These are phyloP conservation scores for Taiozyma onychis DNA, from an alignment of 1,139 yeast species.

Conservation along the genomic window DNA sequence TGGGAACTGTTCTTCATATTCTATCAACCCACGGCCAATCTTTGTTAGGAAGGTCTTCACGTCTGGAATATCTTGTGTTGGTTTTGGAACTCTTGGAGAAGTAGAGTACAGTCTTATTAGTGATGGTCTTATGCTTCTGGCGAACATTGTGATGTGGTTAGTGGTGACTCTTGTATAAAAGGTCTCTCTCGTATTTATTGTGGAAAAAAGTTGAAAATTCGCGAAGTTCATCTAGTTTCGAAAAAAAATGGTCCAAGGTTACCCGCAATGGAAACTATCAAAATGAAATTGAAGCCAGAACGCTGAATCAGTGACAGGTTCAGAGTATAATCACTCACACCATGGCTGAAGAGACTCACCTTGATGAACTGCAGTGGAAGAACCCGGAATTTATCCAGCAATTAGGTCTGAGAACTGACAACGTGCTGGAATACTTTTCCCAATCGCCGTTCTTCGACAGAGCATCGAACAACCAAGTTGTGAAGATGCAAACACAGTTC, in stretches of 20 bases:
- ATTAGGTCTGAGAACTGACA: slow-evolving; percentile 79
- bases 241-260: not conserved
- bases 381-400: slow-evolving; percentile 96
- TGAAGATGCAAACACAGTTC: slow-evolving; percentile 93
- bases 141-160: not conserved
- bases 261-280: not conserved
- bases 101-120: slow-evolving; percentile 4
- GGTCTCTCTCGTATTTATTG: no score
- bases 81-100: slow-evolving; percentile 32
- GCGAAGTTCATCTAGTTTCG: not conserved
- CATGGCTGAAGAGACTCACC: slow-evolving; percentile 24
- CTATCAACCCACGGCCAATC: slow-evolving; percentile 72
- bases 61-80: slow-evolving; percentile 57
- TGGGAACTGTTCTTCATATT: slow-evolving; percentile 67
- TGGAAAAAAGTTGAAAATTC: not conserved
- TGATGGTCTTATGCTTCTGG: slow-evolving; percentile 1
- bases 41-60: slow-evolving; percentile 62
- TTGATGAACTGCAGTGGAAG: slow-evolving; percentile 95
- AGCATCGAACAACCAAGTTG: slow-evolving; percentile 87
- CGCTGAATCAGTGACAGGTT: not conserved
- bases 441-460: slow-evolving; percentile 94
- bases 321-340: not conserved
- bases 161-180: not conserved
- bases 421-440: slow-evolving; percentile 87
- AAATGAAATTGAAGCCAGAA: not conserved